phyloP scores from a whole-genome alignment of 345 rosid genomes.

The Syzygium aromaticum region DNA sequence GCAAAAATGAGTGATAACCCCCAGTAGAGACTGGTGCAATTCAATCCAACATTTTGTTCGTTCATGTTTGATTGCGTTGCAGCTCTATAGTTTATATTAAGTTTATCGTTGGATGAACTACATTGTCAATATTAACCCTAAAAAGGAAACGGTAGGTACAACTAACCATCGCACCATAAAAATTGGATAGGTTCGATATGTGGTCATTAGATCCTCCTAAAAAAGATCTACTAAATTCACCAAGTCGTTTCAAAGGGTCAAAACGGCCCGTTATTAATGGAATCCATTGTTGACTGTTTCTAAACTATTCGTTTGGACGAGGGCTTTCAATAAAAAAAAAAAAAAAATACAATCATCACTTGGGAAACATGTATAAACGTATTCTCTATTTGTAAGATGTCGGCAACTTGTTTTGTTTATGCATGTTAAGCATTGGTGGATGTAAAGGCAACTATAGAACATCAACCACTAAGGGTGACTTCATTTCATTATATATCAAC shows the following conservation, averaged over 20 bases:
- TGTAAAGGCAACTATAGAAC: not conserved
- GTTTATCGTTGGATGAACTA: not conserved
- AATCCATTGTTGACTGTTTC: not conserved
- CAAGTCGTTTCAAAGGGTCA: not conserved
- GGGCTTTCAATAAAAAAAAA: not conserved
- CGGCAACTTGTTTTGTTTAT: not conserved
- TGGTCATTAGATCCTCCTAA: conserved; percentile 1
- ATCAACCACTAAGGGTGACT: not conserved
- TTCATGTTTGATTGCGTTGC: not conserved
- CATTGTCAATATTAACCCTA: not conserved
- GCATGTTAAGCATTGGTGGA: not conserved
- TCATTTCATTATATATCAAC: not conserved
- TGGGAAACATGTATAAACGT: not conserved
- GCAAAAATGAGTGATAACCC: not conserved
- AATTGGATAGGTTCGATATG: conserved; percentile 5
- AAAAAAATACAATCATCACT: not conserved
- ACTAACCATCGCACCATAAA: conserved; percentile 3
- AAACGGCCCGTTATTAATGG: not conserved
- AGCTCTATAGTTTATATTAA: not conserved
- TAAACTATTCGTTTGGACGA: not conserved
- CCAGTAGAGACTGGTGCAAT: not conserved
- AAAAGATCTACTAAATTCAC: not conserved
- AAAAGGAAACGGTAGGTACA: conserved; percentile 1
- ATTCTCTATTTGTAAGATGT: not conserved
- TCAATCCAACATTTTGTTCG: not conserved